Conservation (phyloP, 1,139 yeast genomes). For the Hemisphaericaspora subhashii region DNA sequence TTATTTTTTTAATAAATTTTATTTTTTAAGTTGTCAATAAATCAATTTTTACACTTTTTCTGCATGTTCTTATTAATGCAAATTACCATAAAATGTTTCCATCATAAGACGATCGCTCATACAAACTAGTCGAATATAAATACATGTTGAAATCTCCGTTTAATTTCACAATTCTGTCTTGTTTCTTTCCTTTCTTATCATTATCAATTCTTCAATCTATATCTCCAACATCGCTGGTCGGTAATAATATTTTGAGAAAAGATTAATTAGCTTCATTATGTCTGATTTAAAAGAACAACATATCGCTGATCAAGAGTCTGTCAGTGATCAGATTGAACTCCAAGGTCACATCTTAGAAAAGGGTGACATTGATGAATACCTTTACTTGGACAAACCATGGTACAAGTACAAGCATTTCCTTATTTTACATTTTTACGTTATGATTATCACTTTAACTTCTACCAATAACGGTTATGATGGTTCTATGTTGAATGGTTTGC, state of each 20-base stretch:
- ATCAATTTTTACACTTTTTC: neutral
- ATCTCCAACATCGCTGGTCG: slow-evolving; percentile 11
- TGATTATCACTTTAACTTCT: slow-evolving; percentile 43
- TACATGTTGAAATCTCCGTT: slow-evolving; percentile 5
- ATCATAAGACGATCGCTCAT: neutral
- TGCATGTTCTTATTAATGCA: neutral
- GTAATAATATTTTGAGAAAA: slow-evolving; percentile 2
- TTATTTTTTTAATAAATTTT: neutral
- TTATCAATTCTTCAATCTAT: slow-evolving; percentile 2
- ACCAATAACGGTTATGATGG: slow-evolving; percentile 56
- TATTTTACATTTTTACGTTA: slow-evolving; percentile 33
- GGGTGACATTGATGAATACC: slow-evolving; percentile 8
- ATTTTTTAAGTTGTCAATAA: neutral
- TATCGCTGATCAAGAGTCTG: slow-evolving; percentile 7
- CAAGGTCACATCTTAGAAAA: slow-evolving; percentile 9
- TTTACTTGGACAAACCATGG: slow-evolving; percentile 17
- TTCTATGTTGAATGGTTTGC: slow-evolving; percentile 52
- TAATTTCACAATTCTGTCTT: no score
- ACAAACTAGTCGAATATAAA: slow-evolving; percentile 6
- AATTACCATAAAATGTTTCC: no score
- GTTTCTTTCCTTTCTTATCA: slow-evolving; percentile 1
- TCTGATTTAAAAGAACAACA: slow-evolving; percentile 8
- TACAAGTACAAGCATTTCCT: slow-evolving; percentile 33
- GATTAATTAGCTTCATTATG: slow-evolving; percentile 5
- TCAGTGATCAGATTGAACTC: slow-evolving; percentile 10